A percentile compares a stretch with the other conserved stretches of the same genome.
These are phyloP conservation scores for Chloromonas sp. DNA, from an alignment of 163 green algal genomes.

Conservation along the genomic window DNA sequence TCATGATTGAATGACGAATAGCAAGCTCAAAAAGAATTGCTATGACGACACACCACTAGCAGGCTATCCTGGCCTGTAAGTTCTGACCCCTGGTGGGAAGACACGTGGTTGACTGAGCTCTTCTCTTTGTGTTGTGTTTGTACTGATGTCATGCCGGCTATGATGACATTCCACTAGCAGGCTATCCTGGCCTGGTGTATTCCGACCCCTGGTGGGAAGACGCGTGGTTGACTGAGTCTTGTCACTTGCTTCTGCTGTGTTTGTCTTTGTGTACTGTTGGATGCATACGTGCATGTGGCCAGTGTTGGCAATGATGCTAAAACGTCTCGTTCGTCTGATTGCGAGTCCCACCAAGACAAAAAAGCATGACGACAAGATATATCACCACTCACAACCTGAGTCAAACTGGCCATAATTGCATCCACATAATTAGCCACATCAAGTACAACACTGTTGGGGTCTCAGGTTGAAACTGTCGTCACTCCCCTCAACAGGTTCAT, in stretches of 20 bases:
- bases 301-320: constrained; percentile 40
- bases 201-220: not conserved
- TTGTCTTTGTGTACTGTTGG: not conserved
- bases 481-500: too few species aligned
- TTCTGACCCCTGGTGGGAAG: not conserved
- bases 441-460: too few species aligned
- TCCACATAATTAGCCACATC: too few species aligned
- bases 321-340: constrained; percentile 74
- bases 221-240: not conserved
- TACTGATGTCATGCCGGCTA: not conserved
- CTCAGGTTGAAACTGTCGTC: too few species aligned
- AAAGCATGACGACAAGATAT: constrained; percentile 57
- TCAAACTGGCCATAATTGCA: not conserved
- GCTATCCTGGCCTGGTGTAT: not conserved
- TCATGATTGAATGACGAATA: not conserved
- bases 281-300: not conserved
- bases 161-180: too few species aligned
- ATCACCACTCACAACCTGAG: constrained; percentile 79
- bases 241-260: not conserved
- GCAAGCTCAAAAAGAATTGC: not conserved
- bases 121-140: not conserved
- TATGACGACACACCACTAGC: too few species aligned
- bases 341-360: constrained; percentile 27
- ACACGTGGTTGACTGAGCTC: too few species aligned
- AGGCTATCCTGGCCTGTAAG: not conserved